These are phyloP conservation scores for Pisolithus sp. DNA, from an alignment of 768 basidiomycete species.

Conservation along the genomic window DNA sequence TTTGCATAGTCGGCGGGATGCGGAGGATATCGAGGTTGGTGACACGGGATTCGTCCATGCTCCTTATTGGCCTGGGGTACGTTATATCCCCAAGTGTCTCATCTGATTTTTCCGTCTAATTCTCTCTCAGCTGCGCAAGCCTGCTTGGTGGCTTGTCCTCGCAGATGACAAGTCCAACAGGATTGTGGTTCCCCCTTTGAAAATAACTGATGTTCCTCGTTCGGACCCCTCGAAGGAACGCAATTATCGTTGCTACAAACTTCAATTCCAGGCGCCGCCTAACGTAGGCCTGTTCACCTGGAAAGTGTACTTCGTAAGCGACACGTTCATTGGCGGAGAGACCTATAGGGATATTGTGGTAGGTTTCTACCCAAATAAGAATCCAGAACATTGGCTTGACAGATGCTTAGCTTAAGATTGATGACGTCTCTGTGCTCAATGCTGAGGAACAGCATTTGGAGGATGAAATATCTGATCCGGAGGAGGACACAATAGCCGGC, in stretches of 20 bases:
- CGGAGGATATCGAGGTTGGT: slow-evolving; percentile 51
- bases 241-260: slow-evolving; percentile 77
- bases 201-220: slow-evolving; percentile 72
- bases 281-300: slow-evolving; percentile 81
- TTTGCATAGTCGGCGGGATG: slow-evolving; percentile 52
- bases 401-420: slow-evolving; percentile 67
- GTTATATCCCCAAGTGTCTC: slow-evolving; percentile 18
- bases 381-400: not conserved
- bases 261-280: slow-evolving; percentile 93
- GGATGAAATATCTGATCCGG: slow-evolving; percentile 96
- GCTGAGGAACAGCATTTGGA: slow-evolving; percentile 60
- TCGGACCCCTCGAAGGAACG: slow-evolving; percentile 41
- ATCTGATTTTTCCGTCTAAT: slow-evolving; percentile 1
- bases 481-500: slow-evolving; percentile 92
- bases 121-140: slow-evolving; percentile 65
- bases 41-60: slow-evolving; percentile 72
- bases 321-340: slow-evolving; percentile 85
- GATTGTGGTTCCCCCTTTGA: slow-evolving; percentile 81
- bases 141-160: slow-evolving; percentile 88
- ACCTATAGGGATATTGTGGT: slow-evolving; percentile 65
- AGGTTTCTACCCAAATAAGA: slow-evolving; percentile 21
- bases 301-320: slow-evolving; percentile 80
- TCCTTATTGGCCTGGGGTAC: slow-evolving; percentile 84
- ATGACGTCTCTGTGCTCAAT: slow-evolving; percentile 54
- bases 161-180: slow-evolving; percentile 82